Percentiles rank a stretch among this genome's conserved stretches.
These are phyloP conservation scores for Balakata baccata DNA, from an alignment of 345 rosid genomes.

Conservation along the genomic window DNA sequence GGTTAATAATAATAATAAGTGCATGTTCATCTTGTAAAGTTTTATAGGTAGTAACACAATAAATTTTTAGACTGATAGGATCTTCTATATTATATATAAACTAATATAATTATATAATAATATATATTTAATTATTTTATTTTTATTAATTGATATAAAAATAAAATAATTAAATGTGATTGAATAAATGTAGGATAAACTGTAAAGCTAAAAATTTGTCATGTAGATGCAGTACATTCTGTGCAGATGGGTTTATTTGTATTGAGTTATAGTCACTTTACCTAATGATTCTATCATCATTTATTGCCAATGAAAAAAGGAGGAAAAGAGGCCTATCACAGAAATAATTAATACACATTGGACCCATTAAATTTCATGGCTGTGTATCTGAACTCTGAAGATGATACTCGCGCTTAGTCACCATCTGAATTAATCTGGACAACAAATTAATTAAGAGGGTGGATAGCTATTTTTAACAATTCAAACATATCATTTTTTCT, in stretches of 20 bases:
- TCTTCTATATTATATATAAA: too few species aligned
- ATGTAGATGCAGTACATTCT: background rate
- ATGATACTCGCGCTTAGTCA: constrained; percentile 29
- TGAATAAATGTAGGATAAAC: too few species aligned
- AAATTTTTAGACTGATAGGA: too few species aligned
- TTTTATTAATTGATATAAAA: too few species aligned
- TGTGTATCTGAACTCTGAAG: constrained; percentile 16
- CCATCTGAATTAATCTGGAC: constrained; percentile 22
- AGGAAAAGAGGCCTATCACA: constrained; percentile 11
- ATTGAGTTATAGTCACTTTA: background rate
- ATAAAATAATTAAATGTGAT: too few species aligned
- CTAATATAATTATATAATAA: too few species aligned
- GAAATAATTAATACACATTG: background rate
- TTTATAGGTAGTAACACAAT: too few species aligned
- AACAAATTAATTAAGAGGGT: too few species aligned
- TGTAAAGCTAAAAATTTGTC: too few species aligned
- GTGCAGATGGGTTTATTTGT: background rate
- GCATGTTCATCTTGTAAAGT: background rate
- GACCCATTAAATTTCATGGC: constrained; percentile 23
- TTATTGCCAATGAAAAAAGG: background rate
- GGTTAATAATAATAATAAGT: background rate
- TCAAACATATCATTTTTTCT: too few species aligned
- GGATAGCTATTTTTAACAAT: too few species aligned
- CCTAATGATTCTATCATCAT: background rate
- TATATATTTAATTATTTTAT: too few species aligned